Evolutionary conservation across 805 yeast species (phyloP).

Genomic region (Suhomyces sp.): DNA sequence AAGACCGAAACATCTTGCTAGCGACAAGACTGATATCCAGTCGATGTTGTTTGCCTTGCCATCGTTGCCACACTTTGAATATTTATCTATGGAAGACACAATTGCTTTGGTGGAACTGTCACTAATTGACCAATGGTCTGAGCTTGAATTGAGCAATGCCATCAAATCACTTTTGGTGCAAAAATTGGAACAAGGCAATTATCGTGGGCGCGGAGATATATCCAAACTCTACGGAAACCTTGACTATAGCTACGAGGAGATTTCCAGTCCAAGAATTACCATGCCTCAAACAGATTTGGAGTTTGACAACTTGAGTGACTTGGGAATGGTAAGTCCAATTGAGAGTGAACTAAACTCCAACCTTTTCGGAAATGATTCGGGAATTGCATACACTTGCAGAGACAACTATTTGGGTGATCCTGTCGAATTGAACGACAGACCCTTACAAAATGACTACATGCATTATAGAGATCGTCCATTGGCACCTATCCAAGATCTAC

Average conservation of each 20-base stretch:
- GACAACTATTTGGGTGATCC: conserved; percentile 8
- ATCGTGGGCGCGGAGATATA: conserved; percentile 38
- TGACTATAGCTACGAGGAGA: conserved; percentile 13
- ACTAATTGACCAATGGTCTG: conserved; percentile 25
- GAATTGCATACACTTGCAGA: neutral
- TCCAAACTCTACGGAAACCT: conserved; percentile 27
- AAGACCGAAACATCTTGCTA: conserved; percentile 67
- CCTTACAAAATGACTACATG: neutral
- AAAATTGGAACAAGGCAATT: conserved; percentile 18
- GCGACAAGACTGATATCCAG: conserved; percentile 63
- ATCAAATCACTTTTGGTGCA: conserved; percentile 17
- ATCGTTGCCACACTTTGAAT: conserved; percentile 64
- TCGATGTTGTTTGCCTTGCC: conserved; percentile 77
- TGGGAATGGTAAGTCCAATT: conserved; percentile 5
- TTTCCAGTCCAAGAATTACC: conserved; percentile 7
- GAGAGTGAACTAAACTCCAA: conserved; percentile 7
- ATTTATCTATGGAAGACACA: conserved; percentile 38
- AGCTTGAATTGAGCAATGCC: conserved; percentile 25
- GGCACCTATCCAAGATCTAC: conserved; percentile 24
- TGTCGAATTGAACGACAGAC: conserved; percentile 6
- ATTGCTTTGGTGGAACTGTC: conserved; percentile 15
- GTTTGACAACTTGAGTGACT: conserved; percentile 6
- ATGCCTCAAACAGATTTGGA: conserved; percentile 4
- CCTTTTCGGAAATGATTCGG: neutral
- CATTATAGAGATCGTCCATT: conserved; percentile 7